These are phyloP conservation scores for Fusarium newnesense DNA, from an alignment of 2,329 filamentous ascomycete species.

Conservation along the genomic window DNA sequence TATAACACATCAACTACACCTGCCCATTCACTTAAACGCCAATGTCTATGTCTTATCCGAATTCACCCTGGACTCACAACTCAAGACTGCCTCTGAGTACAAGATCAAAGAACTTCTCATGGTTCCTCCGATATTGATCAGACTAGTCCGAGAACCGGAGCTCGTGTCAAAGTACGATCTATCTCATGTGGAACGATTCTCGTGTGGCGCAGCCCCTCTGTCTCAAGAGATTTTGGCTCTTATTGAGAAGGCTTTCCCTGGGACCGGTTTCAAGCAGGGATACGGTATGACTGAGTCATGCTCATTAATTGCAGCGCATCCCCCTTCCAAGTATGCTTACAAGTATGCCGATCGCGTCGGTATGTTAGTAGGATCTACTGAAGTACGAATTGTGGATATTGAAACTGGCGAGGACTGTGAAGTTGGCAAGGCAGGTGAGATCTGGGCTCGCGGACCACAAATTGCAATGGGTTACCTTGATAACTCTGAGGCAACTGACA, in stretches of 20 bases:
- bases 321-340: constrained; percentile 69
- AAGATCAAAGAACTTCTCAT: background rate
- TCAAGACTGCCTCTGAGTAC: background rate
- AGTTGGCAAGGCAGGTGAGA: constrained; percentile 64
- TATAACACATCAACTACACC: constrained; percentile 3
- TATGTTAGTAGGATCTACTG: constrained; percentile 61
- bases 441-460: background rate
- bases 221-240: constrained; percentile 10
- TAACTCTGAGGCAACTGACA: background rate
- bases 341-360: constrained; percentile 19
- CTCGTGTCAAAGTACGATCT: constrained; percentile 18
- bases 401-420: constrained; percentile 68
- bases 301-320: constrained; percentile 79
- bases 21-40: background rate
- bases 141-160: background rate
- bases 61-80: background rate
- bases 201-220: constrained; percentile 32
- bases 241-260: constrained; percentile 24
- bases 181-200: constrained; percentile 13
- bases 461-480: constrained; percentile 6
- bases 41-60: background rate
- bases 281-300: constrained; percentile 92
- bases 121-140: background rate
- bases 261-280: constrained; percentile 49
- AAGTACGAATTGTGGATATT: constrained; percentile 76